Base-by-base conservation (phyloP, 2,329 filamentous ascomycete species). In the Phyllosticta citriasiana region DNA sequence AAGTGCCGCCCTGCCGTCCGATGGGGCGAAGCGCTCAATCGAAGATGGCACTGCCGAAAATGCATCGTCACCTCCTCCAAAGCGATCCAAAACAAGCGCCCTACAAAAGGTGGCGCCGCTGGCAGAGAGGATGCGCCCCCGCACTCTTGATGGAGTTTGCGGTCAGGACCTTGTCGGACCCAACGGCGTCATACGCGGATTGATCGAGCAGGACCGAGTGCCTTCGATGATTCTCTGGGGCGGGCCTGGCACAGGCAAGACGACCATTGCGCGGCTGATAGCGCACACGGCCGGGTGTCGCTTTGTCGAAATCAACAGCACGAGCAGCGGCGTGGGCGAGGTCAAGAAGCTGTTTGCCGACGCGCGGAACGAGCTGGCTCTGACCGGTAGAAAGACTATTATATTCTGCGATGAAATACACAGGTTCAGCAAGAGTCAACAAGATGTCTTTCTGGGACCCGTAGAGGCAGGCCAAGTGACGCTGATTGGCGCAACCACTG, bases 391-490 rank as follows among this genome's bases (percentile, higher is more conserved):
- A 64, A 93, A 89, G 76, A 97, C 94, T 0, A 96, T 99, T 65
- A 85, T 99, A 65, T 99, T 99, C 73, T 97, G 93, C 76, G 94
- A 99, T 76, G 94, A 97, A 78, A 94, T 97, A 55, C 91, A 96
- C 74, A 79, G 93, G 27, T 96, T 96, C 78, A 88, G 83, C 67
- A 97, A 96, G 75, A 82, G 86, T 0, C 94, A 97, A 72, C 94
- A 99, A 71, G 94, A 97, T 74, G 88, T 97, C 0, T 97, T 97
- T 67, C 79, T 99, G 1, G 90, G 88, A 16, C 93, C 93, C 0
- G 93, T 97, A 24, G 94, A 99, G 75, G 86, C 86, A 1, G 94
- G 94, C 5, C 88, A 89, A 27, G 87, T 99, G 65, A 97, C 90
- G 0, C 79, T 99, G 30, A 94, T 97, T 63, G 94, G 92, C 10